Conservation (phyloP, 106 monocot genomes). For the Apostasia shenzhenica region DNA sequence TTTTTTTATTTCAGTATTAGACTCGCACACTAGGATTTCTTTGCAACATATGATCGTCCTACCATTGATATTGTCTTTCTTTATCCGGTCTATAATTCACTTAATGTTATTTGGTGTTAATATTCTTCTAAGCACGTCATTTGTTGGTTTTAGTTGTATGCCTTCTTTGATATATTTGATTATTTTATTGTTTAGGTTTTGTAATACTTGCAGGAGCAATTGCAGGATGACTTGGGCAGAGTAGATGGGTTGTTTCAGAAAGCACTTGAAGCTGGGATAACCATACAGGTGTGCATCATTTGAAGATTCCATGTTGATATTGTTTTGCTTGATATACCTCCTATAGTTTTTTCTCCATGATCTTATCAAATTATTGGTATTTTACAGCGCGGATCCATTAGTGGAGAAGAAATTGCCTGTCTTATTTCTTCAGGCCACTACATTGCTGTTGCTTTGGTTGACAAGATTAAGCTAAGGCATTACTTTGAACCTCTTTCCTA, state of each 20-base stretch:
- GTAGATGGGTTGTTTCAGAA: conserved; percentile 48
- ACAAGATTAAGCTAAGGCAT: conserved; percentile 64
- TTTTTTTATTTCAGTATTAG: too few species aligned
- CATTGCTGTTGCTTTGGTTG: conserved; percentile 60
- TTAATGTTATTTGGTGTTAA: not conserved
- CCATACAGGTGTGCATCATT: conserved; percentile 35
- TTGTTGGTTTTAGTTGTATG: not conserved
- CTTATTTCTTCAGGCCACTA: conserved; percentile 50
- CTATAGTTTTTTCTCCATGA: not conserved
- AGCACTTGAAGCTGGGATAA: conserved; percentile 51
- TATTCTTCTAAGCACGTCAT: not conserved
- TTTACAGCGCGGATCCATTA: conserved; percentile 54
- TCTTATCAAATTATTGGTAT: conserved; percentile 12
- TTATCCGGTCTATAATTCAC: not conserved
- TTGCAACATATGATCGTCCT: too few species aligned
- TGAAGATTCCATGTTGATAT: not conserved
- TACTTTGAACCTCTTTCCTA: conserved; percentile 3
- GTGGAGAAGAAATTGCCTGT: conserved; percentile 44
- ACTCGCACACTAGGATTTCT: too few species aligned
- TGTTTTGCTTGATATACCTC: not conserved
- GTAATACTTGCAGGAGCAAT: conserved; percentile 43
- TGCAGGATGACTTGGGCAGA: conserved; percentile 48
- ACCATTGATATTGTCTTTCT: too few species aligned
- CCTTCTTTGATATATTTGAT: not conserved
- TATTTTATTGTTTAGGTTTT: not conserved